phyloP scores from a whole-genome alignment of 2,329 filamentous ascomycete genomes.

The Colletotrichum sidae region DNA sequence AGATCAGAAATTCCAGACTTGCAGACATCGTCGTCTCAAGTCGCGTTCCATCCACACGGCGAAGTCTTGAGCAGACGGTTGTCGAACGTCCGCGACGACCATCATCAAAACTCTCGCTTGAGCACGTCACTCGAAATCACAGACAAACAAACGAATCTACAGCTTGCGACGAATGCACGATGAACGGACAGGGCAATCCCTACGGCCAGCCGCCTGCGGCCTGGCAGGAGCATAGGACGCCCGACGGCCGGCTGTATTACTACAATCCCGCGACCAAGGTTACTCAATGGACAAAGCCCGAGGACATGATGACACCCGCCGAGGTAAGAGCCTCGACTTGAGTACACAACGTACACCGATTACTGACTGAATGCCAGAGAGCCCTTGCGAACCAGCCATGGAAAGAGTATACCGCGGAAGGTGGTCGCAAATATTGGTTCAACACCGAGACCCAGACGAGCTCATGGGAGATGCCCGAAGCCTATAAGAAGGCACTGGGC shows the following conservation, averaged over 20 bases:
- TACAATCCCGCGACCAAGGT: slow-evolving; percentile 87
- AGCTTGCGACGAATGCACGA: slow-evolving; percentile 46
- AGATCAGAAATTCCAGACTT: slow-evolving; percentile 27
- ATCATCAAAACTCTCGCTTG: neutral
- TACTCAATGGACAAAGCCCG: slow-evolving; percentile 95
- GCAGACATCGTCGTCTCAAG: slow-evolving; percentile 29
- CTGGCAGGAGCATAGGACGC: slow-evolving; percentile 86
- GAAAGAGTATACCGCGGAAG: slow-evolving; percentile 90
- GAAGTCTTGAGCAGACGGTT: neutral
- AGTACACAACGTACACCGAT: slow-evolving; percentile 35
- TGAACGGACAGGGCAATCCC: slow-evolving; percentile 68
- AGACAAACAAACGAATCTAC: too few species aligned
- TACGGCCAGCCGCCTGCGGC: slow-evolving; percentile 61
- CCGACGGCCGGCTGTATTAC: slow-evolving; percentile 90
- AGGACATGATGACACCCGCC: slow-evolving; percentile 84
- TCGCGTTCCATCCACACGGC: slow-evolving; percentile 26
- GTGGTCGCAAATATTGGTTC: slow-evolving; percentile 94
- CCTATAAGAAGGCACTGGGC: slow-evolving; percentile 80
- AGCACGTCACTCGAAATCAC: neutral
- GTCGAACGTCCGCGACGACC: neutral
- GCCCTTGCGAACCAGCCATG: slow-evolving; percentile 86
- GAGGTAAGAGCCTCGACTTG: slow-evolving; percentile 69
- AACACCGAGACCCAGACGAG: slow-evolving; percentile 93
- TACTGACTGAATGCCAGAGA: slow-evolving; percentile 63
- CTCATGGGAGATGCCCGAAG: slow-evolving; percentile 93